Evolutionary conservation across 371 early-diverging fungal genomes (phyloP), one percentile per base, ranked within the genome.

Genomic region (Mortierella polycephala): DNA sequence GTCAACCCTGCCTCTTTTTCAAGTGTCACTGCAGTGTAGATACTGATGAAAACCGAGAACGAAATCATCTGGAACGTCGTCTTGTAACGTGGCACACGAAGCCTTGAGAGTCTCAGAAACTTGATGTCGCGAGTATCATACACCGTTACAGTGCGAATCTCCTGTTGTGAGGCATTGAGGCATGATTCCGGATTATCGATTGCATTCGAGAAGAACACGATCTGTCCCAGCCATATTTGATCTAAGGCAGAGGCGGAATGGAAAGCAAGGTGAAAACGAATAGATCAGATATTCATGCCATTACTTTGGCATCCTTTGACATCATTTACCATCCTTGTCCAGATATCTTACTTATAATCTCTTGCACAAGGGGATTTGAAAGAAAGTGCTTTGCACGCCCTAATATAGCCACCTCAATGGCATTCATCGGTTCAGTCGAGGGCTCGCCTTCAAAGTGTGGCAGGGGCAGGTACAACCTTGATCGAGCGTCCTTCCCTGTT

Each of bases 41-140:
- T 58, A 3, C 53, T 9, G 37, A 81, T 75, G 40, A 81, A 81
- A 2, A 60, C 71, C 13, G 80, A 60, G 39, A 75, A 79, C 0
- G 71, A 71, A 20, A 75, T 23, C 62, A 80, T 74, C 46, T 77
- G 74, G 39, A 82, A 77, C 1, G 80, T 80, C 5, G 80, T 74
- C 49, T 82, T 82, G 69, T 82, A 82, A 14, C 77, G 44, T 0
- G 82, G 82, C 1, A 82, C 82, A 16, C 82, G 80, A 7, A 82
- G 67, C 37, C 82, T 56, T 10, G 79, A 77, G 10, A 82, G 69
- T 55, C 80, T 60, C 18, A 79, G 58, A 41, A 82, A 74, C 52
- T 71, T 74, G 45, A 71, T 74, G 23, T 82, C 60, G 9, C 65
- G 46, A 21, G 39, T 67, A 41, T 79, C 71, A 44, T 81, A 75